A percentile compares a stretch with the other conserved stretches of the same genome.
Conservation (phyloP, 345 rosid genomes). For the Gossypium raimondii region DNA sequence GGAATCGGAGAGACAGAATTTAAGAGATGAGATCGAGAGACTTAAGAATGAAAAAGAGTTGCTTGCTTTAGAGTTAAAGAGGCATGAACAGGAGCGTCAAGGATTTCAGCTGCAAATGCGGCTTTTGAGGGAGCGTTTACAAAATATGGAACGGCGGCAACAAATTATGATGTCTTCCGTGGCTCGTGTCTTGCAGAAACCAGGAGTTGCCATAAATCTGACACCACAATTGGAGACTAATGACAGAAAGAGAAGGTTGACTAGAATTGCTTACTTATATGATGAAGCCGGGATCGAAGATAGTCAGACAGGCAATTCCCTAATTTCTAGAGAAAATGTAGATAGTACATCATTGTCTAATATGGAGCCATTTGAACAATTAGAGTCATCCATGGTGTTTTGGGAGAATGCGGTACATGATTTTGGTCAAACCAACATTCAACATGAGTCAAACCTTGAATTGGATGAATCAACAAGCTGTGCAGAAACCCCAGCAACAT, state of each 20-base stretch:
- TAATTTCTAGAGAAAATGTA: slow-evolving; percentile 29
- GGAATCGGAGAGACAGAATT: slow-evolving; percentile 60
- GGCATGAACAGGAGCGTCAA: slow-evolving; percentile 50
- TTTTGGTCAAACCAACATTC: slow-evolving; percentile 28
- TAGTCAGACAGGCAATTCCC: slow-evolving; percentile 33
- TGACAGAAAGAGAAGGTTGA: slow-evolving; percentile 65
- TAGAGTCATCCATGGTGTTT: slow-evolving; percentile 61
- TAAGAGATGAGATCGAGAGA: slow-evolving; percentile 59
- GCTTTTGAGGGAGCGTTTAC: slow-evolving; percentile 57
- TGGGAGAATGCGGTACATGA: slow-evolving; percentile 63
- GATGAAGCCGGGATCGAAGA: slow-evolving; percentile 42
- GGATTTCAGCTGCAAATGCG: slow-evolving; percentile 54
- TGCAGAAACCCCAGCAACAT: slow-evolving; percentile 57
- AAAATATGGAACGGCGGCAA: slow-evolving; percentile 58
- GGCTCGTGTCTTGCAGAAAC: slow-evolving; percentile 55
- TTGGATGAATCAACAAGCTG: slow-evolving; percentile 72
- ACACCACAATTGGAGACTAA: slow-evolving; percentile 45
- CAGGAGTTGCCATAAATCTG: slow-evolving; percentile 55
- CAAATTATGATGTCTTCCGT: slow-evolving; percentile 47
- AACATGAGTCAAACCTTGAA: slow-evolving; percentile 37
- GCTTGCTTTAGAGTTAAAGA: slow-evolving; percentile 49
- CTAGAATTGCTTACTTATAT: slow-evolving; percentile 41
- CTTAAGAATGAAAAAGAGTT: slow-evolving; percentile 51
- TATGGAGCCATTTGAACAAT: slow-evolving; percentile 48
- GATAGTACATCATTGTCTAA: slow-evolving; percentile 36